Percentiles rank a stretch among this genome's conserved stretches.
Conservation (phyloP, 495 filamentous ascomycete species). For the Xylaria castorea region DNA sequence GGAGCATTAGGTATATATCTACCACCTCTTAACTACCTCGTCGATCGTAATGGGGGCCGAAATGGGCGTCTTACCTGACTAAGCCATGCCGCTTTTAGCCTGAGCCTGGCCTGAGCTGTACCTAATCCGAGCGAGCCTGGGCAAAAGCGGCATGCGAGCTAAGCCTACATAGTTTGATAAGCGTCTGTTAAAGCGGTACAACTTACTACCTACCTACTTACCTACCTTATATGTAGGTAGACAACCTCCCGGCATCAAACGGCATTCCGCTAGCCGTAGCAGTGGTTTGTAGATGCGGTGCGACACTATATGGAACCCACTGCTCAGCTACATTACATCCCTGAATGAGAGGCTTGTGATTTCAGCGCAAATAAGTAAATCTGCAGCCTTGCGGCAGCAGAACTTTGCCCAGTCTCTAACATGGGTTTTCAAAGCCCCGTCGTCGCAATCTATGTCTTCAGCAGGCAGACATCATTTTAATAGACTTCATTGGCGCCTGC, state of each 20-base stretch:
- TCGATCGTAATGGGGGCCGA: too few relatives aligned
- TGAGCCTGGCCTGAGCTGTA: too few relatives aligned
- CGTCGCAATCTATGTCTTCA: neutral
- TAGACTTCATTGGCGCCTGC: neutral
- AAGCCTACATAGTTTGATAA: too few relatives aligned
- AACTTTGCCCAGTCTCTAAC: neutral
- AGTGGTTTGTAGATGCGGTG: neutral
- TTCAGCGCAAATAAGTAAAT: neutral
- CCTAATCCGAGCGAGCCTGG: too few relatives aligned
- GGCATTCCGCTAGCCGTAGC: neutral
- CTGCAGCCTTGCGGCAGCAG: neutral
- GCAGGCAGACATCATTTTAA: constrained; percentile 13
- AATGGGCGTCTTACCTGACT: too few relatives aligned
- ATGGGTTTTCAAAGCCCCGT: neutral
- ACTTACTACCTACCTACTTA: too few relatives aligned
- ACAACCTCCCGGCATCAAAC: constrained; percentile 2
- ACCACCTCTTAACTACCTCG: too few relatives aligned
- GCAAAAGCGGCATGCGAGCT: too few relatives aligned
- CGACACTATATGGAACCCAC: neutral
- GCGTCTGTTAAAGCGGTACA: too few relatives aligned
- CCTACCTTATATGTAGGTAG: too few relatives aligned
- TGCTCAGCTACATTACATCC: neutral
- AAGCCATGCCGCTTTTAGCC: too few relatives aligned
- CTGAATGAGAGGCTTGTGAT: neutral
- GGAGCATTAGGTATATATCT: neutral